Evolutionary conservation across 441 rosid species (phyloP).

Genomic region (Gossypium gossypioides): DNA sequence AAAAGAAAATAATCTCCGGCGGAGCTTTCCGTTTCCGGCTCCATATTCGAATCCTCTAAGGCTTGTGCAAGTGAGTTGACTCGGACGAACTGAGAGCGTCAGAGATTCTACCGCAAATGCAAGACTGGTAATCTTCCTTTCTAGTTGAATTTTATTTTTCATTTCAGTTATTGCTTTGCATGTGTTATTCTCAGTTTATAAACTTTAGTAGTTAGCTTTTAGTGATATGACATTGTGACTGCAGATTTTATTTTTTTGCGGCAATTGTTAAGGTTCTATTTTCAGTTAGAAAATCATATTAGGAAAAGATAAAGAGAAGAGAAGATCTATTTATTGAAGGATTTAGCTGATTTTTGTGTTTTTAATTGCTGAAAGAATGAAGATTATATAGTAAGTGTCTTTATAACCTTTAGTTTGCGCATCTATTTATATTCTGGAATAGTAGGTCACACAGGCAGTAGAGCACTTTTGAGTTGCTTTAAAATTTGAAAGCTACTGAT

Average conservation of each 20-base stretch:
- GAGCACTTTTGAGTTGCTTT: constrained; percentile 1
- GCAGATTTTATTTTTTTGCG: neutral
- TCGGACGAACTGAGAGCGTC: constrained; percentile 25
- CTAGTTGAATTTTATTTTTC: neutral
- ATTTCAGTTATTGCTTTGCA: neutral
- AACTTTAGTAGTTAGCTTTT: neutral
- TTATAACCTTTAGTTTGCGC: neutral
- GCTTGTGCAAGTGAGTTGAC: constrained; percentile 26
- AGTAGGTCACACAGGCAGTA: neutral
- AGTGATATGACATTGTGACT: neutral
- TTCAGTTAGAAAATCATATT: neutral
- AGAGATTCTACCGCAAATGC: constrained; percentile 16
- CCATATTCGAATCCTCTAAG: constrained; percentile 25
- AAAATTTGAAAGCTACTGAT: neutral
- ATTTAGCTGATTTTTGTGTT: neutral
- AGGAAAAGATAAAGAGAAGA: neutral
- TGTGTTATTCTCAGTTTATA: neutral
- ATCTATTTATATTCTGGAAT: neutral
- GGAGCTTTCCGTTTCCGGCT: constrained; percentile 19
- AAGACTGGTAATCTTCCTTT: constrained; percentile 22
- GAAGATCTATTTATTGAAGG: neutral
- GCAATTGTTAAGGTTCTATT: neutral
- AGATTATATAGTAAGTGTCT: neutral
- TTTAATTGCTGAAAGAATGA: neutral
- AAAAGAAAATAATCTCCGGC: constrained; percentile 19